Evolutionary conservation across 768 basidiomycete species (phyloP).

Genomic region (Tephrocybe sp.): DNA sequence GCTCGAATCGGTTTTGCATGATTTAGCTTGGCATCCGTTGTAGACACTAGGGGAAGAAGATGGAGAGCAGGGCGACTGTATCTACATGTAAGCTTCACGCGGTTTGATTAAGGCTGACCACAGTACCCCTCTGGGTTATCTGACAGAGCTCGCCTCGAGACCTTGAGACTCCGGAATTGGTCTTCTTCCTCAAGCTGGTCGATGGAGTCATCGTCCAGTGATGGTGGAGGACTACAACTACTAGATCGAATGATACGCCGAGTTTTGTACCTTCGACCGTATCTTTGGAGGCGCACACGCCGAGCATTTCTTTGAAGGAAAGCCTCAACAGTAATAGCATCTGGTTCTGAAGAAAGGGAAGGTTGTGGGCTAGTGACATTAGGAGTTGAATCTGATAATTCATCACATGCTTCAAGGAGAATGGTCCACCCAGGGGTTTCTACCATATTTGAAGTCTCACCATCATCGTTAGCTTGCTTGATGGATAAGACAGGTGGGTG

Average conservation of each 20-base stretch:
- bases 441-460: background rate
- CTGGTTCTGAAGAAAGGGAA: slow-evolving; percentile 9
- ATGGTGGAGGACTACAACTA: slow-evolving; percentile 4
- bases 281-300: slow-evolving; percentile 16
- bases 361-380: background rate
- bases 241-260: slow-evolving; percentile 13
- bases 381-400: background rate
- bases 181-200: slow-evolving; percentile 6
- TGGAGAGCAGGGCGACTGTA: slow-evolving; percentile 24
- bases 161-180: background rate
- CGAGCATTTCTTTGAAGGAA: slow-evolving; percentile 23
- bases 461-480: background rate
- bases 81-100: background rate
- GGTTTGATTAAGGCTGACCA: background rate
- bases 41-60: slow-evolving; percentile 14
- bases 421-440: background rate
- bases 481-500: background rate
- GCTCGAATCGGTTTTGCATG: slow-evolving; percentile 1
- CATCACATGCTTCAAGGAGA: background rate
- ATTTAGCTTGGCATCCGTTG: background rate
- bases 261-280: slow-evolving; percentile 15
- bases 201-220: background rate
- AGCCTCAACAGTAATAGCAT: slow-evolving; percentile 25
- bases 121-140: background rate
- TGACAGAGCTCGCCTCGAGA: background rate